Evolutionary conservation across 371 early-diverging fungal genomes (phyloP), one percentile per base, ranked within the genome.

Genomic region (Syncephalastrum racemosum): DNA sequence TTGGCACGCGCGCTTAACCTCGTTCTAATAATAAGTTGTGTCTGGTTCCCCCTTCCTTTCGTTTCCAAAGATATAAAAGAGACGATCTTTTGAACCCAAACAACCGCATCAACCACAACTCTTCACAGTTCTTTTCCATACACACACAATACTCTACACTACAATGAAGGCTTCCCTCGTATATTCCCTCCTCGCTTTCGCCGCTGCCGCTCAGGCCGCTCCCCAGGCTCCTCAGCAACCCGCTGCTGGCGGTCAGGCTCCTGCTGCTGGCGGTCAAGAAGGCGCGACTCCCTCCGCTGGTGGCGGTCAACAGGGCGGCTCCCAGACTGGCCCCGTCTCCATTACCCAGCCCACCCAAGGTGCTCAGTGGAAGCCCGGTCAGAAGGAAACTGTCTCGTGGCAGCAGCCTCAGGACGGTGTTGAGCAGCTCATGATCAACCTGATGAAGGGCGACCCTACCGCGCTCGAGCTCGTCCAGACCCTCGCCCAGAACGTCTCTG

Each of bases 381-480:
- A 56, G 19, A 18, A 53, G 4, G 65, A 66, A 40, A 69, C 67
- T 13, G 67, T 81, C n/a, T 58, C 67, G 4, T 81, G 81, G 81
- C 63, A 63, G 48, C 66, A 75, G 44, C 58, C 62, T 2, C 71
- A 77, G 54, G 23, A 54, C 2, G 67, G 63, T 24, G 58, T 68
- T 25, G 57, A 50, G 14, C 62, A 64, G n/a, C 58, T 74, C 31
- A 61, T 66, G 3, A 68, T 69, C 13, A 71, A 70, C 55, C 70
- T 79, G 23, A 76, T 81, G 73, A 62, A 65, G 19, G 75, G 79
- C 31, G 67, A 74, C 55, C 54, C 73, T 27, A 67, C 56, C 59
- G 70, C 75, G 24, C 68, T 73, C n/a, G 49, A 56, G 5, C 60
- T 66, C n/a, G 68, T 66, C 36, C 77, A 71, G 41, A 53, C 71